phyloP scores from a whole-genome alignment of 495 filamentous ascomycete species.

The Massariosphaeria phaeospora region DNA sequence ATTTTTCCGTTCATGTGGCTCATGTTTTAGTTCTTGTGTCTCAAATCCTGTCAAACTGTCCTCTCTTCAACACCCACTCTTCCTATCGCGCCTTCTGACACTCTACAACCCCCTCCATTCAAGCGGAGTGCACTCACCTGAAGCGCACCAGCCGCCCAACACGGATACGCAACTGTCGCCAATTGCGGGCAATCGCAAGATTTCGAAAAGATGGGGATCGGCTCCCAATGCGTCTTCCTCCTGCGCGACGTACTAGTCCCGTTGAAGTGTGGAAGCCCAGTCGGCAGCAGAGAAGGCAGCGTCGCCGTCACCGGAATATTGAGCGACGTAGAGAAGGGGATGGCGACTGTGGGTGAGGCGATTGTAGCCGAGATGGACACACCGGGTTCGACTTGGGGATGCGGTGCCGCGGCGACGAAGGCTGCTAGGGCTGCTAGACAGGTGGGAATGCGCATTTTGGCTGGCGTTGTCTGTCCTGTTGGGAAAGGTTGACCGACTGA shows the following conservation, averaged over 20 bases:
- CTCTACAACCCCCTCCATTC: too few species aligned
- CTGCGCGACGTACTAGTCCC: slow-evolving; percentile 1
- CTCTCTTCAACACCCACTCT: neutral
- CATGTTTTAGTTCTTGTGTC: neutral
- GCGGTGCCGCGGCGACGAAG: slow-evolving; percentile 9
- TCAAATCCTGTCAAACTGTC: neutral
- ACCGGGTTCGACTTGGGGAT: slow-evolving; percentile 4
- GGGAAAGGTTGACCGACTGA: too few species aligned
- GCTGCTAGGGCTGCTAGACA: slow-evolving; percentile 1
- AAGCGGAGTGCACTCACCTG: too few species aligned
- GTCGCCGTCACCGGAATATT: slow-evolving; percentile 8
- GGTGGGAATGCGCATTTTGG: slow-evolving; percentile 3
- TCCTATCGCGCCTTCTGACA: neutral
- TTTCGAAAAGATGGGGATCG: slow-evolving; percentile 14
- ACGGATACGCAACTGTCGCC: slow-evolving; percentile 16
- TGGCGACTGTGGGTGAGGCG: neutral
- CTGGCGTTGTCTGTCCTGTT: neutral
- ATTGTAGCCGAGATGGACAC: neutral
- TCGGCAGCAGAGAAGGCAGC: neutral
- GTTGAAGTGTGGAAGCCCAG: neutral
- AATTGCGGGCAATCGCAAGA: slow-evolving; percentile 18
- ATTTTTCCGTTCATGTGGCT: neutral
- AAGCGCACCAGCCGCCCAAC: slow-evolving; percentile 18
- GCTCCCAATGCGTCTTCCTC: slow-evolving; percentile 16
- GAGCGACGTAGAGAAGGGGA: slow-evolving; percentile 10